Evolutionary conservation across 495 filamentous ascomycete genomes (phyloP), one percentile per base, ranked within the genome.

Genomic region (Xylaria intraflava): DNA sequence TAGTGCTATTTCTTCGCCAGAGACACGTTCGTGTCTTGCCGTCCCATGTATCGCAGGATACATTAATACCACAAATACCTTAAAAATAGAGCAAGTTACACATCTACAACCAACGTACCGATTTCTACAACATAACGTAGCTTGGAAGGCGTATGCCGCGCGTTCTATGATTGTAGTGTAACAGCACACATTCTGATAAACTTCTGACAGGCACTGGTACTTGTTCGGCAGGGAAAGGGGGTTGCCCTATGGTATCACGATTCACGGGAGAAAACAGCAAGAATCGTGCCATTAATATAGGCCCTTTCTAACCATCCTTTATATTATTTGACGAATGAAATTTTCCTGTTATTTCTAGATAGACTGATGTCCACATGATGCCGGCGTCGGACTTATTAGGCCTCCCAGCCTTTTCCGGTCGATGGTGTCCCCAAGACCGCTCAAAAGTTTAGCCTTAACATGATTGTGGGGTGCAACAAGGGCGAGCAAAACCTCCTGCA

Each of bases 401-500:
- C 35, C n/a, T 19, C 14, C 11, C 9, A 4, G 14, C 16, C 4
- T 3, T n/a, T 38, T 38, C 35, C 2, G 35, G 35, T 38, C 4
- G 35, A 11, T n/a, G 5, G n/a, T 17, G 10, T 38, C 3, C 17
- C 35, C 35, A 2, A 16, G 35, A 8, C 4, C 4, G 17, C 17
- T 19, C 35, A 8, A 38, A n/a, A n/a, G n/a, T n/a, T n/a, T n/a
- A n/a, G n/a, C 10, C 35, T 8, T 11, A 38, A n/a, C 35, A 38
- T 38, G 35, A 17, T 3, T n/a, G 17, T 38, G 17, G 35, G n/a
- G 35, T 38, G 35, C 14, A 33, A 31, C 27, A 29, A 33, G 43
- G 27, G 29, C 43, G 16, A 46, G 42, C 27, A 14, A 53, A 41
- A 46, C 19, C 9, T 39, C n/a, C 51, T 53, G 51, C 51, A 53